Evolutionary conservation across 2,329 filamentous ascomycete genomes (phyloP), one percentile per base, ranked within the genome.

Genomic region (Trichoderma guizhouense): DNA sequence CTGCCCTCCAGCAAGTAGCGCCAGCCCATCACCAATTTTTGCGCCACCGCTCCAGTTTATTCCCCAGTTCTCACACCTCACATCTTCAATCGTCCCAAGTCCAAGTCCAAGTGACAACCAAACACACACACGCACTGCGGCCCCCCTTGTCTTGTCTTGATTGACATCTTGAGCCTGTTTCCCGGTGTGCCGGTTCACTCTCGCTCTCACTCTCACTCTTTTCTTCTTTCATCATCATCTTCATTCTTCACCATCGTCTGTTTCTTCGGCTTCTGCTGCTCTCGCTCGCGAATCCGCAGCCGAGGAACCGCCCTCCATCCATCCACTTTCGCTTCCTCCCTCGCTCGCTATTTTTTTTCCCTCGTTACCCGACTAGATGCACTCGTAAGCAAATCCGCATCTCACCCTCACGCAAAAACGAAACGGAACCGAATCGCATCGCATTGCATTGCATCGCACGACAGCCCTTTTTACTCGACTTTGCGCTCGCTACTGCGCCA

Each of bases 31-130:
- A 36, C 64, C 51, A 32, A n/a, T 39, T 43, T 69, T 69, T 69
- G 66, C 66, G 66, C 66, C 66, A 69, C 66, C 36, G 55, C 66
- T 69, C 57, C 57, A 69, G 39, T 69, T 69, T 62, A 69, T 62
- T 55, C 64, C 51, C 66, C 60, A 58, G 60, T 32, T 57, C 64
- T 58, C 32, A 55, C 53, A 36, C 32, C 32, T 39, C 64, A 58
- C 64, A 21, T 43, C 62, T 67, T 57, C 51, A 67, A 67, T 43
- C 53, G 21, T 24, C 28, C 36, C 36, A 39, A 39, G 7, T 21
- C 55, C 15, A 21, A 53, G 47, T 53, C 55, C 15, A 21, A 53
- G 47, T 53, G 47, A 53, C 47, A 53, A 53, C 47, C 28, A 55
- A 34, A 51, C 43, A 21, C 15, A n/a, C 43, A 51, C 8, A 51